A percentile compares a stretch with the other conserved stretches of the same genome.
Evolutionary conservation across 495 filamentous ascomycete species (phyloP).

Genomic region (Neurospora sp.): DNA sequence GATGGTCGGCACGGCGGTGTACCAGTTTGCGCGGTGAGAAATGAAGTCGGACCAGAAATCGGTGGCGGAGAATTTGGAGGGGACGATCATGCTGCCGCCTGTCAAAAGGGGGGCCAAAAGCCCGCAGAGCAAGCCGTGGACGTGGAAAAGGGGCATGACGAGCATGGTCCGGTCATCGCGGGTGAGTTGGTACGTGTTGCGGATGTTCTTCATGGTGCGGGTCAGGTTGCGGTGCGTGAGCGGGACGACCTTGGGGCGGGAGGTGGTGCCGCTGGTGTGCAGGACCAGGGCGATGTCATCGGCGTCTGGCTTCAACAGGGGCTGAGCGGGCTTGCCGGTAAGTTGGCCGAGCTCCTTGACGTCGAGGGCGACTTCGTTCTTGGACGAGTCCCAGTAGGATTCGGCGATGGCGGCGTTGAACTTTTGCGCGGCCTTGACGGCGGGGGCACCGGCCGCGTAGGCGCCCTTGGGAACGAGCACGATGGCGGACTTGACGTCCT

Average conservation of each 20-base stretch:
- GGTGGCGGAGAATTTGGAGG: constrained; percentile 65
- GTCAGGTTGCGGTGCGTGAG: constrained; percentile 72
- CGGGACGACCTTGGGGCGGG: constrained; percentile 72
- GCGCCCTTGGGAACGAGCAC: constrained; percentile 63
- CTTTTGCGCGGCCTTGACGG: constrained; percentile 62
- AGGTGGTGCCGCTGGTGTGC: constrained; percentile 70
- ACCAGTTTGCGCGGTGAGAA: constrained; percentile 64
- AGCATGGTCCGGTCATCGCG: constrained; percentile 64
- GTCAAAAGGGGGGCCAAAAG: constrained; percentile 65
- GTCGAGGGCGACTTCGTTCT: constrained; percentile 57
- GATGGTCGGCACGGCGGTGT: constrained; percentile 80
- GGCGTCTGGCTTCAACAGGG: constrained; percentile 46
- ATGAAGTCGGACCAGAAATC: constrained; percentile 74
- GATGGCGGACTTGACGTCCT: constrained; percentile 67
- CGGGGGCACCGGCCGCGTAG: constrained; percentile 49
- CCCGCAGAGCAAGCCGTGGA: constrained; percentile 72
- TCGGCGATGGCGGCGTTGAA: constrained; percentile 73
- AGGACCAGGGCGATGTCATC: constrained; percentile 62
- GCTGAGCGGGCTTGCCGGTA: constrained; percentile 36
- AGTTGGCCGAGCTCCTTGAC: constrained; percentile 64
- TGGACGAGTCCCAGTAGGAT: constrained; percentile 58
- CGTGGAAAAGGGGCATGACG: constrained; percentile 89
- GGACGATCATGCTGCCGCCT: constrained; percentile 65
- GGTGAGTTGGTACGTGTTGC: constrained; percentile 60
- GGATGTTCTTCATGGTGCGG: constrained; percentile 55